Evolutionary conservation across 2,329 filamentous ascomycete species (phyloP).

Genomic region (Ceratocystis ficicola): DNA sequence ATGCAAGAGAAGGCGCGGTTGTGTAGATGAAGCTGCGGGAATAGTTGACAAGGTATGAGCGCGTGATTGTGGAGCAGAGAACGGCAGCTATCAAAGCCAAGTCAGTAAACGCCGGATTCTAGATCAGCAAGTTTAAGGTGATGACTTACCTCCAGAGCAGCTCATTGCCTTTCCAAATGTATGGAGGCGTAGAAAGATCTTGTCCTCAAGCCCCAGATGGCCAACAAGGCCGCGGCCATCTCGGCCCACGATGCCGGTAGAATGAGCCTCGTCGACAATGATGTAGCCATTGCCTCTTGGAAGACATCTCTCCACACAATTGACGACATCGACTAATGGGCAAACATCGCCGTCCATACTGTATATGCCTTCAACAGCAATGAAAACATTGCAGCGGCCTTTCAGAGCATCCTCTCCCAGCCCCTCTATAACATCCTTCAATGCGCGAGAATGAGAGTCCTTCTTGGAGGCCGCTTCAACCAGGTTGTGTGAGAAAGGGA

Average conservation of each 20-base stretch:
- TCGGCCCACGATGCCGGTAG: constrained; percentile 46
- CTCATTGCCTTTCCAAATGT: constrained; percentile 58
- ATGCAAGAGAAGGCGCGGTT: constrained; percentile 52
- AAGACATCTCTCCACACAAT: constrained; percentile 43
- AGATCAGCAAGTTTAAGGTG: background rate
- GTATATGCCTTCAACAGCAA: constrained; percentile 61
- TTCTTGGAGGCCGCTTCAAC: constrained; percentile 26
- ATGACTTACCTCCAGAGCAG: constrained; percentile 52
- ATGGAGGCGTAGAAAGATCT: constrained; percentile 47
- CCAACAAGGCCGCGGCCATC: constrained; percentile 47
- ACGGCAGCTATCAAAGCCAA: constrained; percentile 36
- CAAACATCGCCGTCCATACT: constrained; percentile 74
- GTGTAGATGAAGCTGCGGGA: constrained; percentile 65
- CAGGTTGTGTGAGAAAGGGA: constrained; percentile 48
- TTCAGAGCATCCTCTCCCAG: constrained; percentile 28
- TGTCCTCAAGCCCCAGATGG: constrained; percentile 41
- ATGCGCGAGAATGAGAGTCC: background rate
- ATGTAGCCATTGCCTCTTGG: constrained; percentile 48
- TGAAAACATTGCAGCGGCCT: constrained; percentile 45
- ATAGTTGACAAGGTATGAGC: constrained; percentile 61
- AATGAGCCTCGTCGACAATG: constrained; percentile 58
- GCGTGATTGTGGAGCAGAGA: constrained; percentile 46
- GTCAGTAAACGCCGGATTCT: constrained; percentile 11
- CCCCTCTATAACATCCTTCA: constrained; percentile 25
- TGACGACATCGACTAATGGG: constrained; percentile 49